These are phyloP conservation scores for Globisporangium polare DNA, from an alignment of 352 stramenopile genomes.

Conservation along the genomic window DNA sequence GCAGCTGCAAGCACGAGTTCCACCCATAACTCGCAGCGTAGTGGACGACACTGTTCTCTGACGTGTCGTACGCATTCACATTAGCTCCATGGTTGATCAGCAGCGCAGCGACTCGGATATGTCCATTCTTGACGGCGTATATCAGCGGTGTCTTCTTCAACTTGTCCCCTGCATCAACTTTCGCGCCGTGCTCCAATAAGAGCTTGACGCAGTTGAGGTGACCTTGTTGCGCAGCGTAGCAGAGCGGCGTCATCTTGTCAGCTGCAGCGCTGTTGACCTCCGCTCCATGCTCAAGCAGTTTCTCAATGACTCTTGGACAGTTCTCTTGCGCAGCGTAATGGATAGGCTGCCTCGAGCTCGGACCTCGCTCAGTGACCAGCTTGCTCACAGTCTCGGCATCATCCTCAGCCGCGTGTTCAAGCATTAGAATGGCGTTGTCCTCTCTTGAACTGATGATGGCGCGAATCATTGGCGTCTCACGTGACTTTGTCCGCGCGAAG, in stretches of 20 bases:
- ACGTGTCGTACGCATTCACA: slow-evolving; percentile 73
- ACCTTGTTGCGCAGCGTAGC: slow-evolving; percentile 51
- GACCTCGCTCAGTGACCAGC: slow-evolving; percentile 43
- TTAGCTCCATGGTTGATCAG: slow-evolving; percentile 72
- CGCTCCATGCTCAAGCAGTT: slow-evolving; percentile 46
- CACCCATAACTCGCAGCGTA: slow-evolving; percentile 78
- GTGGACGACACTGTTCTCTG: slow-evolving; percentile 70
- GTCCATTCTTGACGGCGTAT: slow-evolving; percentile 71
- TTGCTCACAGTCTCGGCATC: slow-evolving; percentile 26
- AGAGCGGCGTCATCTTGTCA: slow-evolving; percentile 55
- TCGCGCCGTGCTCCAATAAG: slow-evolving; percentile 46
- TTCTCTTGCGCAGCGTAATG: slow-evolving; percentile 51
- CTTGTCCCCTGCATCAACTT: slow-evolving; percentile 64
- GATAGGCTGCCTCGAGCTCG: slow-evolving; percentile 48
- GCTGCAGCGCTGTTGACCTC: slow-evolving; percentile 46
- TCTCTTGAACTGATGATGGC: slow-evolving; percentile 40
- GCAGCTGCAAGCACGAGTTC: slow-evolving; percentile 56
- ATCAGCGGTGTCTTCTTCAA: slow-evolving; percentile 79
- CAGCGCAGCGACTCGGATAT: slow-evolving; percentile 40
- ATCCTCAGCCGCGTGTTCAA: slow-evolving; percentile 51
- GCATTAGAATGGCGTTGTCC: slow-evolving; percentile 53
- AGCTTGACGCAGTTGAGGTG: slow-evolving; percentile 53
- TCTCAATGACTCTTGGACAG: slow-evolving; percentile 37
- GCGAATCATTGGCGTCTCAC: slow-evolving; percentile 63
- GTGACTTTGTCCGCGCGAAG: slow-evolving; percentile 53